Evolutionary conservation across 1,139 yeast genomes (phyloP).

Genomic region (Saccharomyces hybrid): DNA sequence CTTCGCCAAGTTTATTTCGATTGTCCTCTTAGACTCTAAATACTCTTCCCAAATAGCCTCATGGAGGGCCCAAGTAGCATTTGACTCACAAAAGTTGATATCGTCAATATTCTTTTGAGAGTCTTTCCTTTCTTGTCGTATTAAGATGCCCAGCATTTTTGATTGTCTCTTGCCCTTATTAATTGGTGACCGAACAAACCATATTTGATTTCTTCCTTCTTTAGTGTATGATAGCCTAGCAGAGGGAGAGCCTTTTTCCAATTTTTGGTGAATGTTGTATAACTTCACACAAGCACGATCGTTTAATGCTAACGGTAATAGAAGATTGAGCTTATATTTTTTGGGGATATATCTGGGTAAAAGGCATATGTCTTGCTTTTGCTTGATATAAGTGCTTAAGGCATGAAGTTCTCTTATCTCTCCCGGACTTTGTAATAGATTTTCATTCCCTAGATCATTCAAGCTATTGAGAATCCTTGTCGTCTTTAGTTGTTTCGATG

Average conservation of each 20-base stretch:
- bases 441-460: background rate
- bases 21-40: constrained; percentile 9
- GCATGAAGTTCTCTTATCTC: constrained; percentile 11
- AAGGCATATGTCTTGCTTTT: constrained; percentile 9
- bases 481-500: constrained; percentile 5
- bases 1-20: background rate
- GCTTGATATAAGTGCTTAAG: constrained; percentile 15
- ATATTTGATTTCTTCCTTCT: constrained; percentile 23
- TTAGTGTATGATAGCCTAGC: constrained; percentile 20
- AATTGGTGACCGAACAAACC: constrained; percentile 29
- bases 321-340: constrained; percentile 14
- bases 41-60: constrained; percentile 30
- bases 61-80: constrained; percentile 25
- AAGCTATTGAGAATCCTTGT: constrained; percentile 3
- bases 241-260: constrained; percentile 24
- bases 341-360: constrained; percentile 16
- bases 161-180: constrained; percentile 26
- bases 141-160: constrained; percentile 17
- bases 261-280: constrained; percentile 13
- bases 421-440: constrained; percentile 3
- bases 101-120: constrained; percentile 20
- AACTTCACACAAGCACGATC: constrained; percentile 16
- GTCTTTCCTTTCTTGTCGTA: constrained; percentile 16
- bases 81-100: constrained; percentile 11
- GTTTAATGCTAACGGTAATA: constrained; percentile 27